These are phyloP conservation scores for Combretum micranthum DNA, from an alignment of 345 rosid species.

Conservation along the genomic window DNA sequence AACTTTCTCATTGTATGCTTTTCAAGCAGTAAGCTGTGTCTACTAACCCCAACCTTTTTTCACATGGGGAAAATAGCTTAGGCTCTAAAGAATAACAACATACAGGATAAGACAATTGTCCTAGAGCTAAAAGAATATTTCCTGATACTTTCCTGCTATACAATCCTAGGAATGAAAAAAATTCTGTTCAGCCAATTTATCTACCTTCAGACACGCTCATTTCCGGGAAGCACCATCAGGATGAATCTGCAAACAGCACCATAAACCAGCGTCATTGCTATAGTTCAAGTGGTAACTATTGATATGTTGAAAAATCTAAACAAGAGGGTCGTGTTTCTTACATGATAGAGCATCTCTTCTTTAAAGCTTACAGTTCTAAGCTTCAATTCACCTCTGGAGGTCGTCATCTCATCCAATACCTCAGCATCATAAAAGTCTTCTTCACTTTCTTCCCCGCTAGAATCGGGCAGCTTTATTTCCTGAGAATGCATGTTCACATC, in stretches of 20 bases:
- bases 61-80: too few relatives aligned
- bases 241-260: constrained; percentile 22
- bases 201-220: background rate
- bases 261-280: constrained; percentile 1
- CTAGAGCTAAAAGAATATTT: too few relatives aligned
- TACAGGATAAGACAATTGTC: too few relatives aligned
- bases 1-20: too few relatives aligned
- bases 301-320: too few relatives aligned
- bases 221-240: constrained; percentile 10
- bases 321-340: background rate
- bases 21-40: too few relatives aligned
- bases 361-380: constrained; percentile 48
- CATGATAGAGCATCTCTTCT: constrained; percentile 39
- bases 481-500: constrained; percentile 16
- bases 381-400: constrained; percentile 71
- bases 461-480: constrained; percentile 25
- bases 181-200: too few relatives aligned
- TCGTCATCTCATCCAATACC: constrained; percentile 73
- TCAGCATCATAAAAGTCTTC: constrained; percentile 63
- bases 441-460: constrained; percentile 16
- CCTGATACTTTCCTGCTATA: too few relatives aligned
- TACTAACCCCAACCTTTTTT: too few relatives aligned
- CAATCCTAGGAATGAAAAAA: too few relatives aligned
- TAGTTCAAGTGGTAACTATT: background rate
- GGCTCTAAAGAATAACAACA: too few relatives aligned